phyloP scores from a whole-genome alignment of 129 eudicot species.

The Apium graveolens region DNA sequence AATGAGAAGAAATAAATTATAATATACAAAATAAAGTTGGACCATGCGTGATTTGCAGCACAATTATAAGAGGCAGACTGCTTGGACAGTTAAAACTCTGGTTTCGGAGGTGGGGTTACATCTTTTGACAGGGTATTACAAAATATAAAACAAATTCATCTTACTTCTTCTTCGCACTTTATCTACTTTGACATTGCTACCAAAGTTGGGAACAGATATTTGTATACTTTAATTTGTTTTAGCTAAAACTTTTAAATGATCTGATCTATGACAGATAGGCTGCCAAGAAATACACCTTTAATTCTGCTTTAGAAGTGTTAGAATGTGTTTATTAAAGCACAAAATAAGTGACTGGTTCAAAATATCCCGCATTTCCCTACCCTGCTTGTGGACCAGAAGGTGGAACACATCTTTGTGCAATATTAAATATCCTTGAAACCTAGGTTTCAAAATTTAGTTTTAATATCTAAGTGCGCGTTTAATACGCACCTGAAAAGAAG shows the following conservation, averaged over 20 bases:
- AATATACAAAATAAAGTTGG: no score
- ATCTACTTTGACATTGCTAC: no score
- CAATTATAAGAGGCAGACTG: no score
- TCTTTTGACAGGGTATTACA: no score
- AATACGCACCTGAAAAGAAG: slow-evolving; percentile 77
- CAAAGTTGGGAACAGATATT: not conserved
- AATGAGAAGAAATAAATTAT: no score
- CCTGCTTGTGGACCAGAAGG: not conserved
- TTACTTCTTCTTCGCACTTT: not conserved
- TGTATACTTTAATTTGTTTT: not conserved
- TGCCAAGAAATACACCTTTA: not conserved
- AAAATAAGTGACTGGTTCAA: not conserved
- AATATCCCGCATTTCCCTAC: not conserved
- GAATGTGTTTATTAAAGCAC: not conserved
- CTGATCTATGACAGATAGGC: not conserved
- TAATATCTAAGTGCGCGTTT: not conserved
- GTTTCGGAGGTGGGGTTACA: no score
- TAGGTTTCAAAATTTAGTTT: not conserved
- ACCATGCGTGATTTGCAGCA: no score
- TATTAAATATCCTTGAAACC: not conserved
- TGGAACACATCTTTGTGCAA: not conserved
- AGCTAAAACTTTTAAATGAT: no score
- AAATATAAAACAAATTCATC: no score
- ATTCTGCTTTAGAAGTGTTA: not conserved
- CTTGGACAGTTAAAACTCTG: no score